Base-by-base conservation (phyloP, 805 yeast genomes). In the Cephaloascus fragrans region DNA sequence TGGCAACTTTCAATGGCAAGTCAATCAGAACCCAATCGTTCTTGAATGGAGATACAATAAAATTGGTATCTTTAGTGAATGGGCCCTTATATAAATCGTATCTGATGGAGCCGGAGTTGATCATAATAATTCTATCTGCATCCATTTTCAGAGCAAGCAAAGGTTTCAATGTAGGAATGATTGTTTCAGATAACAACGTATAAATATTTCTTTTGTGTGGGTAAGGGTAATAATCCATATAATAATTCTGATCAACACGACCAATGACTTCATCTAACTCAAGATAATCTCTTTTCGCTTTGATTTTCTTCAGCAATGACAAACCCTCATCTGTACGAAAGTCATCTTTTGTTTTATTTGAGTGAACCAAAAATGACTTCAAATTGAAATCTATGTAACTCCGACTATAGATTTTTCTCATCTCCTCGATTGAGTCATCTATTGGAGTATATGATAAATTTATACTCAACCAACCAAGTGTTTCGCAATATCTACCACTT, bases 401-500 rank as follows among this genome's bases (percentile, higher is more conserved):
- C 50, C 97, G 70, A 31, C 59, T 69, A 53, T 50, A 73, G 16
- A 43, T 48, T 41, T 37, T 53, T 28, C 19, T 47, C 20, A 33
- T 34, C 9, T 18, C 39, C n/a, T 26, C 29, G 5, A 26, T 17
- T 12, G 46, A 45, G 4, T 44, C 42, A 3, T 43, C 41, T 17
- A 16, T 10, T 34, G 39, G 35, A 35, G 51, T 40, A 1, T 47
- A 37, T 34, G 61, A 43, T 20, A 56, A 38, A 43, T 70, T 64
- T 18, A 87, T 61, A 19, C 94, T 76, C 10, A 83, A 57, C 71
- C 88, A 90, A 0, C 97, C 97, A n/a, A 84, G 73, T 0, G 97
- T 90, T 55, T 90, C 97, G 52, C 95, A 76, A 54, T 84, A 90
- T 37, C 96, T 67, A 0, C 97, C 97, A 53, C 95, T 84, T 61